These are phyloP conservation scores for Suhomyces terraborum DNA, from an alignment of 1,139 yeast genomes.

Conservation along the genomic window DNA sequence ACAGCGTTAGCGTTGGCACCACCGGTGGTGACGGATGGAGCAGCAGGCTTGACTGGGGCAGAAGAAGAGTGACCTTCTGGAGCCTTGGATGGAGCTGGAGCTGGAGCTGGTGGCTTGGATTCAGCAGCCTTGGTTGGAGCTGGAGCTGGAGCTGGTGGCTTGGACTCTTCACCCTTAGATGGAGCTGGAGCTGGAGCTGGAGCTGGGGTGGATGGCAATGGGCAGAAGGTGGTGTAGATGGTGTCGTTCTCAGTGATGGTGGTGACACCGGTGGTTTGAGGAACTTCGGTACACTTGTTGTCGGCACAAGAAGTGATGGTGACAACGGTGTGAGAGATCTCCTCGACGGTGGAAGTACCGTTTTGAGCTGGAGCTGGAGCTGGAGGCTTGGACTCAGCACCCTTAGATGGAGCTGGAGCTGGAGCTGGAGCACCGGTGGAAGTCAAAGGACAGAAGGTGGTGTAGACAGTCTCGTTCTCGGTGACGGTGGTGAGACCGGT, in stretches of 20 bases:
- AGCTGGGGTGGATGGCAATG: slow-evolving; percentile 15
- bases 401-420: background rate
- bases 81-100: slow-evolving; percentile 12
- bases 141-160: slow-evolving; percentile 3
- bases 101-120: slow-evolving; percentile 18
- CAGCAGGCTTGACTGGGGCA: slow-evolving; percentile 15
- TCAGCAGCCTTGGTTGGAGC: slow-evolving; percentile 6
- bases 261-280: slow-evolving; percentile 35
- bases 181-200: slow-evolving; percentile 9
- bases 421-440: slow-evolving; percentile 2
- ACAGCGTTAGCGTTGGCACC: slow-evolving; percentile 4
- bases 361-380: slow-evolving; percentile 2
- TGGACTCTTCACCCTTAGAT: background rate
- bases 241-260: slow-evolving; percentile 23
- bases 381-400: slow-evolving; percentile 1
- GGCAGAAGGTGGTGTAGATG: slow-evolving; percentile 26
- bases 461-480: slow-evolving; percentile 17
- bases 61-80: slow-evolving; percentile 9
- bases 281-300: slow-evolving; percentile 24
- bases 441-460: slow-evolving; percentile 19
- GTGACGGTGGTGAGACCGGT: slow-evolving; percentile 48
- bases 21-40: slow-evolving; percentile 10
- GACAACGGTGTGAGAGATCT: slow-evolving; percentile 23
- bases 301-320: slow-evolving; percentile 30
- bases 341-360: slow-evolving; percentile 16